A percentile compares a stretch with the other conserved stretches of the same genome.
Conservation (phyloP, 2,329 filamentous ascomycete genomes). For the Penicillium thymicola region DNA sequence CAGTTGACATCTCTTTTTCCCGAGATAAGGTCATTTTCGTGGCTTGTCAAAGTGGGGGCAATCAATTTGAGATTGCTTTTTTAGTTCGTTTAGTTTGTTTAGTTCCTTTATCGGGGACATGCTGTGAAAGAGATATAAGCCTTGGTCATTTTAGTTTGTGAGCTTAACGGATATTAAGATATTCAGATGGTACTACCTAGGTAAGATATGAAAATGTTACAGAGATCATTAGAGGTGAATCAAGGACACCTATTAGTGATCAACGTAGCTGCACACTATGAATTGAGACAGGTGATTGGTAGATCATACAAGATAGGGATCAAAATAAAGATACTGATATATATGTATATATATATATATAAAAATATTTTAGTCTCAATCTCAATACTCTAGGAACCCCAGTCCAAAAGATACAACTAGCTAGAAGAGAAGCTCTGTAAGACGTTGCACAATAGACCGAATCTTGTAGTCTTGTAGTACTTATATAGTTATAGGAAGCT, state of each 20-base stretch:
- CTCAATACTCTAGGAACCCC: neutral
- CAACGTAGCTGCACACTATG: slow-evolving; percentile 8
- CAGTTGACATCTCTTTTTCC: neutral
- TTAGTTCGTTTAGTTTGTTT: neutral
- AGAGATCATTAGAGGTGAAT: neutral
- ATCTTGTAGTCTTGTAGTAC: neutral
- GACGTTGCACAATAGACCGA: neutral
- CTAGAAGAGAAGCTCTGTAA: neutral
- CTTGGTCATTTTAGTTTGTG: neutral
- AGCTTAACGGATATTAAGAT: neutral
- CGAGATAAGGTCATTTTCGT: neutral
- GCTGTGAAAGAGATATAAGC: neutral
- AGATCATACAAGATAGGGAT: neutral
- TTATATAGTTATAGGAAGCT: neutral
- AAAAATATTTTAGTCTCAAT: too few species aligned
- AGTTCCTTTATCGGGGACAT: neutral
- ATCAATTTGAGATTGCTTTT: neutral
- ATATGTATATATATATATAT: too few species aligned
- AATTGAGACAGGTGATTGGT: slow-evolving; percentile 13
- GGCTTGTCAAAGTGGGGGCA: slow-evolving; percentile 1
- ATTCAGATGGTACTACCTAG: too few species aligned
- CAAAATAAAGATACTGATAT: neutral
- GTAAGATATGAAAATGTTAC: neutral
- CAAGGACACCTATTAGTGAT: slow-evolving; percentile 11
- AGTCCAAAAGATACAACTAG: neutral